Evolutionary conservation across 1,139 yeast species (phyloP).

Genomic region (Lodderomyces beijingensis): DNA sequence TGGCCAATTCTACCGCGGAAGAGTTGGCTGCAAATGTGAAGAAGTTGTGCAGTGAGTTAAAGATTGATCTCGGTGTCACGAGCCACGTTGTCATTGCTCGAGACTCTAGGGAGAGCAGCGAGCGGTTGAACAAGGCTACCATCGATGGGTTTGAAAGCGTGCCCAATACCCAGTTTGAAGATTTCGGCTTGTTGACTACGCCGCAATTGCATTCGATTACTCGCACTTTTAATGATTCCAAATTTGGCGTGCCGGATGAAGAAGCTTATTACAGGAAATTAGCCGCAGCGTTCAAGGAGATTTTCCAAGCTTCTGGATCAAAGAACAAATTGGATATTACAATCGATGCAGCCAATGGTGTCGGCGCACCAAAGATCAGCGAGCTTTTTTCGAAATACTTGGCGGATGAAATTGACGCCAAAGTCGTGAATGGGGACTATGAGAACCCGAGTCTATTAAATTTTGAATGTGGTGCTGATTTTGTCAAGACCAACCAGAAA

Average conservation of each 20-base stretch:
- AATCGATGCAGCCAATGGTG: conserved; percentile 92
- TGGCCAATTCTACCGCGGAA: conserved; percentile 67
- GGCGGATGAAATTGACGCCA: conserved; percentile 34
- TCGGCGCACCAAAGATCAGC: conserved; percentile 77
- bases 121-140: conserved; percentile 57
- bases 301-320: conserved; percentile 19
- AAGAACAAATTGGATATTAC: conserved; percentile 42
- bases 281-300: conserved; percentile 34
- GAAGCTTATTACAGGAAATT: conserved; percentile 70
- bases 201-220: conserved; percentile 93
- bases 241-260: conserved; percentile 63
- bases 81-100: conserved; percentile 55
- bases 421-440: conserved; percentile 59
- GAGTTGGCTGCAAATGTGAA: conserved; percentile 24
- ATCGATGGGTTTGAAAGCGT: conserved; percentile 59
- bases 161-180: conserved; percentile 41
- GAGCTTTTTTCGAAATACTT: conserved; percentile 45
- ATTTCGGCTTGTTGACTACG: conserved; percentile 77
- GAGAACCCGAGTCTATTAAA: conserved; percentile 59
- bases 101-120: conserved; percentile 79
- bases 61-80: conserved; percentile 33
- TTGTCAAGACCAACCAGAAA: conserved; percentile 81
- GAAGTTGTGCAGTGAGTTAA: conserved; percentile 26
- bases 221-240: conserved; percentile 58
- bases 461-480: conserved; percentile 91